phyloP scores from a whole-genome alignment of 2,329 filamentous ascomycete genomes.

The Colletotrichum coccodes region DNA sequence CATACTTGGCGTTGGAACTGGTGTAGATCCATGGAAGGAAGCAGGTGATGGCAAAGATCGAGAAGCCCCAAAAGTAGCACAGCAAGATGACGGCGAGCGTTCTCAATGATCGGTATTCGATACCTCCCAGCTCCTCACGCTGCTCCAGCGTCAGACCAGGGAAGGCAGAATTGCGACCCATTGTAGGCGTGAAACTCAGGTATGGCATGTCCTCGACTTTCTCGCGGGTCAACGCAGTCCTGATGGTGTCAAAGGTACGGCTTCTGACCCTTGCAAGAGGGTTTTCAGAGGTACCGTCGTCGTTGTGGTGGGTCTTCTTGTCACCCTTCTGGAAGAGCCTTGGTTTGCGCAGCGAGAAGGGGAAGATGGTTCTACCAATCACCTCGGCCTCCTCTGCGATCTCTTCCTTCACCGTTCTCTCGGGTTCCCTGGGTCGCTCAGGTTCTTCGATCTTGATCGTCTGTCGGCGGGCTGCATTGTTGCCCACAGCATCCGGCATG shows the following conservation, averaged over 20 bases:
- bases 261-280: constrained; percentile 47
- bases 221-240: constrained; percentile 64
- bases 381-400: constrained; percentile 55
- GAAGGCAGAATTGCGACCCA: constrained; percentile 93
- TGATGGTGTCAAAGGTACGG: constrained; percentile 68
- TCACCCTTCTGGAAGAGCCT: constrained; percentile 49
- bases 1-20: constrained; percentile 65
- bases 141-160: constrained; percentile 89
- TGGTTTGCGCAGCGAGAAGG: constrained; percentile 56
- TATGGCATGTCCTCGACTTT: constrained; percentile 79
- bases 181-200: constrained; percentile 91
- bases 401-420: constrained; percentile 45
- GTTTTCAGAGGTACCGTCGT: constrained; percentile 37
- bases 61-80: constrained; percentile 85
- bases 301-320: constrained; percentile 50
- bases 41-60: constrained; percentile 78
- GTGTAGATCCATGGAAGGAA: constrained; percentile 84
- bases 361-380: constrained; percentile 49
- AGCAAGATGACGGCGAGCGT: constrained; percentile 83
- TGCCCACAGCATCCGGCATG: constrained; percentile 18
- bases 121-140: constrained; percentile 92
- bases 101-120: constrained; percentile 94
- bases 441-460: constrained; percentile 78
- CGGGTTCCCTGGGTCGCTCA: constrained; percentile 50
- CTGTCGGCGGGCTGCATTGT: constrained; percentile 51